Base-by-base conservation (phyloP, 176 grass and related monocot genomes). In the Pontederia crassipes region DNA sequence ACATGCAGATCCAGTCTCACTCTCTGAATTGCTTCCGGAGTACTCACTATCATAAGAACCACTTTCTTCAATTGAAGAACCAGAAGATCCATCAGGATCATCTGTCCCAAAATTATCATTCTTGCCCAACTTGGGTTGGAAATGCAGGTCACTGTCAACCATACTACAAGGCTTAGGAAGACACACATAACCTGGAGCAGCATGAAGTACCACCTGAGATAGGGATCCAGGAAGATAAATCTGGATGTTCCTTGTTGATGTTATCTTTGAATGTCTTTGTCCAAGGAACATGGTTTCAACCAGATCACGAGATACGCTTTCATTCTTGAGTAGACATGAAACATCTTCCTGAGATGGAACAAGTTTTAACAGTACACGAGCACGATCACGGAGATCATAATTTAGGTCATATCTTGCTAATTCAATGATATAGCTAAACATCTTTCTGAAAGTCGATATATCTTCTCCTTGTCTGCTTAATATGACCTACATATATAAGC, bases 221-320 rank as follows among this genome's bases (percentile, higher is more conserved):
- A 97, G 84, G 52, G 84, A 91, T 63, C 92, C 92, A 17, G 92
- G 92, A 70, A 97, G 92, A 83, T 80, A 97, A 75, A 97, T 87
- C 58, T 84, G 83, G 35, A 74, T 68, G 65, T 74, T 88, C 29
- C 57, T 75, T 47, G 67, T 28, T 55, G 62, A 62, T 57, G 59
- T 65, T 73, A 62, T 46, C 63, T 49, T 17, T 66, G 57, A 18
- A 55, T 59, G 66, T 46, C 72, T 47, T 61, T 76, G 85, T 65
- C 73, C 55, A 77, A 54, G 51, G 59, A 97, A 88, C 29, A 97
- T 88, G 59, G 73, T 69, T 79, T 67, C 71, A 12, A 48, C 75
- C 49, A 91, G 65, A 32, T 91, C 76, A 61, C 75, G 82, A 66
- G 51, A 72, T 32, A 82, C 69, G 65, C 76, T 67, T n/a, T 4